Evolutionary conservation across 352 stramenopile genomes (phyloP).

Genomic region (Phytophthora fragariae): DNA sequence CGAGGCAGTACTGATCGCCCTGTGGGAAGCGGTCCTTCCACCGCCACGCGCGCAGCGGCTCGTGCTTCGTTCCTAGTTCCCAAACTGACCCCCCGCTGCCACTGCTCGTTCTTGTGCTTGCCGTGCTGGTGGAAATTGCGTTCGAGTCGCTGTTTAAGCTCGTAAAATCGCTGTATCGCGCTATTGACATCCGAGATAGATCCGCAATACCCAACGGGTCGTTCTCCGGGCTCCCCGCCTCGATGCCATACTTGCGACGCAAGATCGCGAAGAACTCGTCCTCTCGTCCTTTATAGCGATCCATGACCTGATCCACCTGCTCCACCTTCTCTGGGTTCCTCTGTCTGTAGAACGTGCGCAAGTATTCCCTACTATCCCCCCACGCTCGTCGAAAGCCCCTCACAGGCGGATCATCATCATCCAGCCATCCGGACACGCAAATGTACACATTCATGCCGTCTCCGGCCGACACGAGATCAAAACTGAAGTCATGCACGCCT

Average conservation of each 20-base stretch:
- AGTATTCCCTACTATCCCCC: slow-evolving; percentile 83
- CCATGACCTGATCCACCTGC: slow-evolving; percentile 82
- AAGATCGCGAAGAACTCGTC: slow-evolving; percentile 85
- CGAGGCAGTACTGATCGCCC: slow-evolving; percentile 84
- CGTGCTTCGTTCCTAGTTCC: slow-evolving; percentile 42
- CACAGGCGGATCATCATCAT: slow-evolving; percentile 69
- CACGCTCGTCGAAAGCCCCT: slow-evolving; percentile 77
- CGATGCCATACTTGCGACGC: slow-evolving; percentile 68
- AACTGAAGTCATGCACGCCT: slow-evolving; percentile 83
- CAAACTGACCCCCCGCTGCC: slow-evolving; percentile 30
- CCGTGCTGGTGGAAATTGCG: slow-evolving; percentile 36
- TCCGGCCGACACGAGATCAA: slow-evolving; percentile 80
- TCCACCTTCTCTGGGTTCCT: slow-evolving; percentile 79
- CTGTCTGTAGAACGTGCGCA: slow-evolving; percentile 77
- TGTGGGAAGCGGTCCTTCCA: slow-evolving; percentile 88
- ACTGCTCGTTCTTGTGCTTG: slow-evolving; percentile 6
- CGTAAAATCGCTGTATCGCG: slow-evolving; percentile 37
- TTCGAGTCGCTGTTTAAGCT: slow-evolving; percentile 49
- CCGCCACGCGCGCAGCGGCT: slow-evolving; percentile 71
- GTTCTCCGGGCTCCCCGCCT: slow-evolving; percentile 34
- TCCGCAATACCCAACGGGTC: slow-evolving; percentile 61
- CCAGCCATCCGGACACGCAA: slow-evolving; percentile 85
- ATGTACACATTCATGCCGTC: slow-evolving; percentile 92
- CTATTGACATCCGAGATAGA: slow-evolving; percentile 36
- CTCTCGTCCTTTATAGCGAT: slow-evolving; percentile 84